Evolutionary conservation across 768 basidiomycete species (phyloP), one percentile per base, ranked within the genome.

Genomic region (Dioszegia hungarica): DNA sequence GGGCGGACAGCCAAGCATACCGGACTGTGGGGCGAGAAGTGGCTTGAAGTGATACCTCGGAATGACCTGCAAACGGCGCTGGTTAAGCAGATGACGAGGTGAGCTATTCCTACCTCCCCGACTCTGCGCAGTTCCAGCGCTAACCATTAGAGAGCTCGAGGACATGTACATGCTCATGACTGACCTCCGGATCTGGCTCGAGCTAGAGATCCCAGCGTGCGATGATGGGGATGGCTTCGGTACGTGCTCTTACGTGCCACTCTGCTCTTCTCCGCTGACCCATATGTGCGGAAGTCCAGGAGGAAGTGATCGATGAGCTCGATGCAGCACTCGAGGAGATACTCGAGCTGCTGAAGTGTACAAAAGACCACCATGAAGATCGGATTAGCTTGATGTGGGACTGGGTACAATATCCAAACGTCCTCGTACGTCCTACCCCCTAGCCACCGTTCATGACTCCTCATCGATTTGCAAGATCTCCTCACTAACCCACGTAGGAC

Each of bases 181-280:
- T 28, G 67, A 72, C 48, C 57, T 72, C 11, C 33, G 59, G 20
- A 48, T 63, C 12, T 72, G 70, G 70, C 54, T 72, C 5, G 59
- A 68, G 25, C 52, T 67, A 31, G 70, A 72, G 34, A 60, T 69
- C 17, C 70, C 70, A 15, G 43, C 67, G 8, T 59, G 64, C 25
- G 70, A 72, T 40, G 70, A 72, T 43, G 65, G 70, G 10, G 68
- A 72, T 41, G 59, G 48, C 3, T 72, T 69, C 53, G 67, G 66
- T 66, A 27, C 20, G 14, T 47, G 14, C 27, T 24, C 29, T 11
- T 10, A 31, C 20, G 9, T 22, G 9, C 39, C 5, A 46, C 5
- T 9, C 27, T 12, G 20, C 6, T 10, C 39, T 54, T 5, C 22
- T 29, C 31, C 8, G 34, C 45, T 46, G 48, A 56, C 25, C 4